Percentiles rank a stretch among this genome's conserved stretches.
phyloP scores from a whole-genome alignment of 169 alveolate species.

The Cryptosporidium meleagridis region DNA sequence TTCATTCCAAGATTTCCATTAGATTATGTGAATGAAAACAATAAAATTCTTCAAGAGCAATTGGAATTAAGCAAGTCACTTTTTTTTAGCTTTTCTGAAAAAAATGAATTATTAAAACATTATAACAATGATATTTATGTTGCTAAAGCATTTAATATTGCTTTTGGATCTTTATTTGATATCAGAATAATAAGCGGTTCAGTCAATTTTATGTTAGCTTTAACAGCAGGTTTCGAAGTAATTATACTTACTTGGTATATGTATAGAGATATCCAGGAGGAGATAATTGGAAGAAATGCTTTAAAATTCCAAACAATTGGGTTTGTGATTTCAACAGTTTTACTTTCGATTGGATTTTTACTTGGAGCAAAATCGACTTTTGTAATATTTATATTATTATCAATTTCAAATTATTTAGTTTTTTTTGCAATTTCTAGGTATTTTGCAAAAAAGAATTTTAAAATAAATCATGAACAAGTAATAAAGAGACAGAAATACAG shows the following conservation, averaged over 20 bases:
- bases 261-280: slow-evolving; percentile 3
- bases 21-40: background rate
- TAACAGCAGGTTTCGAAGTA: slow-evolving; percentile 46
- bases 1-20: slow-evolving; percentile 37
- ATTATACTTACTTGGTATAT: slow-evolving; percentile 48
- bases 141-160: background rate
- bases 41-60: background rate
- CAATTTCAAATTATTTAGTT: background rate
- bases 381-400: background rate
- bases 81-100: slow-evolving; percentile 9
- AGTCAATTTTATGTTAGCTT: slow-evolving; percentile 33
- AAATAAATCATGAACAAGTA: slow-evolving; percentile 2
- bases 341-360: slow-evolving; percentile 41
- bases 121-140: slow-evolving; percentile 19
- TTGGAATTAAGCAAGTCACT: background rate
- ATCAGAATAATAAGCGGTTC: slow-evolving; percentile 40
- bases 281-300: slow-evolving; percentile 41
- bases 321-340: slow-evolving; percentile 3
- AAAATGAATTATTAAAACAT: background rate
- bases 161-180: slow-evolving; percentile 57
- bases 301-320: slow-evolving; percentile 28
- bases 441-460: slow-evolving; percentile 23
- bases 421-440: slow-evolving; percentile 8
- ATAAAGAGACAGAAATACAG: slow-evolving; percentile 39
- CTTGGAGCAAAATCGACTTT: slow-evolving; percentile 21